Evolutionary conservation across 352 stramenopile genomes (phyloP), one percentile per base, ranked within the genome.

Genomic region (Sclerospora graminicola): DNA sequence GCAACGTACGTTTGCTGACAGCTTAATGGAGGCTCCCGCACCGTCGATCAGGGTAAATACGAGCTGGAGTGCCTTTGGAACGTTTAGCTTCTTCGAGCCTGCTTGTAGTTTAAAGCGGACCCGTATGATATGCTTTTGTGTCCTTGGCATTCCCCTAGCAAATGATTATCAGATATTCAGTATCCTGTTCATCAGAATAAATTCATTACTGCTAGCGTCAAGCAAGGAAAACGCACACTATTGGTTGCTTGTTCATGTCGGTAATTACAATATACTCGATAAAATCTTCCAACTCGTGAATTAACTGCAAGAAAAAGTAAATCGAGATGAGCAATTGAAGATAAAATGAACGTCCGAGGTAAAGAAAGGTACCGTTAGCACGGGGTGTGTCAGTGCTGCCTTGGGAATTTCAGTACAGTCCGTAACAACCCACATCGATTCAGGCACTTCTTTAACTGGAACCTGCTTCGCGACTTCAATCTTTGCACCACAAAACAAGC

Each of bases 191-290:
- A 7, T 26, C 21, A 3, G 21, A 26, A 7, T n/a, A n/a, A n/a
- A n/a, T 26, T 6, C 6, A 26, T 26, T 26, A 26, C 3, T 26
- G 4, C 4, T 26, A 26, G 21, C 6, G 31, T 15, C 9, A 18
- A 20, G 15, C n/a, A 62, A 24, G 15, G 48, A 36, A n/a, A 33
- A 64, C 73, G 36, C 53, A 89, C 77, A 74, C 38, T 43, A 86
- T 71, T 11, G 61, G 40, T 15, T 69, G 49, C 19, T 75, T 69
- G 58, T 80, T 89, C 51, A 89, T 64, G 48, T 89, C 77, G 7
- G 71, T 89, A 51, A 89, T 79, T 20, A 89, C 66, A 26, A 85
- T 63, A 58, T 73, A 84, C 34, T 84, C 74, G 6, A 87, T 49
- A 39, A 83, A 78, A 18, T 79, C 60, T 45, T 85, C 74, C 11